A percentile compares a stretch with the other conserved stretches of the same genome.
Conservation (phyloP, 345 rosid genomes). For the thale cress (Arabidopsis thaliana) region DNA sequence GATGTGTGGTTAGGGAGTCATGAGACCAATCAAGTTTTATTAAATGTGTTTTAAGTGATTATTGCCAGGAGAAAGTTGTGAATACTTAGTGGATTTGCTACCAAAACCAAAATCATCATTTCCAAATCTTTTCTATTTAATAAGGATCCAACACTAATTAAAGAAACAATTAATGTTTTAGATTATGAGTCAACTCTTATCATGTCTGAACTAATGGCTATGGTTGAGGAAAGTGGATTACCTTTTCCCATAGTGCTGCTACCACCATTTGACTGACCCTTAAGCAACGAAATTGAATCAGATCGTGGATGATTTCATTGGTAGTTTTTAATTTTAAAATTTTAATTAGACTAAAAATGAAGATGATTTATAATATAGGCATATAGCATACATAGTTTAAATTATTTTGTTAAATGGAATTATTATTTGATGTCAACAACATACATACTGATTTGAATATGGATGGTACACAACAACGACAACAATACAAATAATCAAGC, state of each 20-base stretch:
- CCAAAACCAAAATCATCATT: constrained; percentile 35
- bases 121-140: constrained; percentile 14
- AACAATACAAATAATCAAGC: too few species aligned
- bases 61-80: constrained; percentile 27
- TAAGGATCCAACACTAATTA: constrained; percentile 3
- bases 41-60: constrained; percentile 25
- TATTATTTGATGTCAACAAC: neutral
- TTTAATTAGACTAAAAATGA: neutral
- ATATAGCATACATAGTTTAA: neutral
- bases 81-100: constrained; percentile 37
- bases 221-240: constrained; percentile 39
- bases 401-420: neutral
- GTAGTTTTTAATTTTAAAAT: neutral
- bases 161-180: constrained; percentile 16
- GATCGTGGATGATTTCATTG: neutral
- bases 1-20: constrained; percentile 30
- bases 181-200: constrained; percentile 44
- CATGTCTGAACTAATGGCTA: constrained; percentile 32
- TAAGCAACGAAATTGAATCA: neutral
- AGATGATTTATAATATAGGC: neutral
- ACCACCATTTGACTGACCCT: constrained; percentile 31
- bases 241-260: constrained; percentile 38
- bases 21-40: constrained; percentile 9
- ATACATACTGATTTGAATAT: neutral
- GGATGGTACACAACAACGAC: too few species aligned